Evolutionary conservation across 2,329 filamentous ascomycete genomes (phyloP), one percentile per base, ranked within the genome.

Genomic region (Zymoseptoria pseudotritici): DNA sequence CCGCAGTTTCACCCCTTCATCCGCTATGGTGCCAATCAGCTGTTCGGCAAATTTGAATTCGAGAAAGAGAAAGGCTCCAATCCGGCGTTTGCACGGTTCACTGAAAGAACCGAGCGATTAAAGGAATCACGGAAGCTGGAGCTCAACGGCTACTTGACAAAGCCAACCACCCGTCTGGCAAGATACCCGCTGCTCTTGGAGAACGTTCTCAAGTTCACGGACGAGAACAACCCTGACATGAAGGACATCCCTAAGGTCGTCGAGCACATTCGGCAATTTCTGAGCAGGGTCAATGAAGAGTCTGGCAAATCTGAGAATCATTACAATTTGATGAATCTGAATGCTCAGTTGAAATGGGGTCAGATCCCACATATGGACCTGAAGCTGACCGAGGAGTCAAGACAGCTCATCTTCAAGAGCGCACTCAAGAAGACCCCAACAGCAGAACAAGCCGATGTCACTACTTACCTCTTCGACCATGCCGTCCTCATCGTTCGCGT

Each of bases 61-160:
- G 94, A 99, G 76, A 94, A 94, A 70, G 94, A 99, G 77, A 90
- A 94, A 68, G 87, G 89, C 17, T 83, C 86, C 59, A 99, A 99
- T 69, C 83, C 87, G 1, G 84, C 84, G 50, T 99, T 99, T 73
- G 80, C 88, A 56, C 90, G 89, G 70, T 97, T 97, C 68, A 94
- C 97, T 24, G 94, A 99, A 66, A 92, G 97, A 74, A 96, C 95
- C 5, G 94, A 99, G 75, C 83, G 94, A 60, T 84, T 96, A 67
- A 97, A 97, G 74, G 94, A 99, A 74, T 97, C 93, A 5, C 85
- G 94, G 65, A 99, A 99, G 76, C 81, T 99, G 53, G 94, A 99
- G 75, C 80, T 99, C 61, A 99, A 99, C 74, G 94, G 94, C 67
- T 99, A 99, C 72, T 80, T 99, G 56, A 99, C 94, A 8, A 99